Conservation (phyloP, 805 yeast genomes). For the Kluyveromyces lactis region DNA sequence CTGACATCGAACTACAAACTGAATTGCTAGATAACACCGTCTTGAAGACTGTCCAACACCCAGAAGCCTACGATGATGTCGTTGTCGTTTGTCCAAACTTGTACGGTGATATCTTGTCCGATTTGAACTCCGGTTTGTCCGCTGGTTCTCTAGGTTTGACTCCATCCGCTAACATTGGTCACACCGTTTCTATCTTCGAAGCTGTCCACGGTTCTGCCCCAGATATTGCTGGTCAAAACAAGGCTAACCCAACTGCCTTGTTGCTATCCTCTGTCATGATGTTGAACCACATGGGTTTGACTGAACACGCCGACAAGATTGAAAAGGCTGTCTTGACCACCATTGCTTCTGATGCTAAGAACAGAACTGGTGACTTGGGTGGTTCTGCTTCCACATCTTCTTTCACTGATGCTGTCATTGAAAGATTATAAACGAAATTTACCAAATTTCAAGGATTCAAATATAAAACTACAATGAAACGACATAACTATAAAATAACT, state of each 20-base stretch:
- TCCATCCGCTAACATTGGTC: slow-evolving; percentile 99
- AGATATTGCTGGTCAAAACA: slow-evolving; percentile 97
- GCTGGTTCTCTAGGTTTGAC: slow-evolving; percentile 99
- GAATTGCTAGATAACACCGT: slow-evolving; percentile 96
- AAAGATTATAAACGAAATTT: slow-evolving; percentile 26
- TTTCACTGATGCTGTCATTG: slow-evolving; percentile 88
- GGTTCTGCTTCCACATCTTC: slow-evolving; percentile 84
- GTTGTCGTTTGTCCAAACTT: slow-evolving; percentile 98
- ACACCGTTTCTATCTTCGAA: slow-evolving; percentile 94
- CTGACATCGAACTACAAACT: slow-evolving; percentile 72
- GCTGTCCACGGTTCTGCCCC: slow-evolving; percentile 99
- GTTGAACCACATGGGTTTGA: slow-evolving; percentile 96
- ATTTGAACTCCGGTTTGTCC: slow-evolving; percentile 84
- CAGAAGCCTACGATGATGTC: slow-evolving; percentile 70
- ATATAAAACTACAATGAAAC: too few relatives aligned
- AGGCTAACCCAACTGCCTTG: slow-evolving; percentile 98
- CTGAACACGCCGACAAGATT: slow-evolving; percentile 71
- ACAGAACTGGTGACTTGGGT: slow-evolving; percentile 94
- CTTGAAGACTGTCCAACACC: slow-evolving; percentile 81
- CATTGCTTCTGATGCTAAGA: slow-evolving; percentile 90
- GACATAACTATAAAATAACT: too few relatives aligned
- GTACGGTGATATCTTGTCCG: slow-evolving; percentile 98
- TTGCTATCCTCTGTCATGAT: slow-evolving; percentile 95
- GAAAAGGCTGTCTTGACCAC: slow-evolving; percentile 80
- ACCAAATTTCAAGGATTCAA: background rate